Evolutionary conservation across 1,284 basidiomycete genomes (phyloP), one percentile per base, ranked within the genome.

Genomic region (Sporisorium reilianum): DNA sequence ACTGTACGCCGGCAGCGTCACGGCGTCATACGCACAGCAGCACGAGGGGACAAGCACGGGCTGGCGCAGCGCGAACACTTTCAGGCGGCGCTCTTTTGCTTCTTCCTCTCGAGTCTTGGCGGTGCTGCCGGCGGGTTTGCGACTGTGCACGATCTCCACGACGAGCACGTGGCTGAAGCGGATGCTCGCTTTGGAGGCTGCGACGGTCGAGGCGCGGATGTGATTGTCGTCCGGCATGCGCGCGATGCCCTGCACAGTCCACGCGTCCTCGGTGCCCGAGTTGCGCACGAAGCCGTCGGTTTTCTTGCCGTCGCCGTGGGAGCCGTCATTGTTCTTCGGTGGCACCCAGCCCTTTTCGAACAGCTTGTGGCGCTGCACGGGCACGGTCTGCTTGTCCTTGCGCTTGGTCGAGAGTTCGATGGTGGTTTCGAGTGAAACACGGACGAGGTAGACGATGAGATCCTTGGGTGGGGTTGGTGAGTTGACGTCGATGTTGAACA

Each of bases 401-500:
- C 69, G 61, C 51, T 70, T 71, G 26, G 80, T 82, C 30, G 59
- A 59, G 23, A 84, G 68, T 57, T 84, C 83, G 53, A 82, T 82
- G 5, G 69, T 80, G 2, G 82, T 84, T 50, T 83, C 77, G 22
- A 84, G 74, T 14, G 80, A 81, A 2, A 84, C 73, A 14, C 83
- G 67, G 18, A 83, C 82, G 6, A 84, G 77, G 54, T 82, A 84
- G 34, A 84, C 83, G 20, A 82, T 79, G 46, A 84, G 65, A 38
- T 84, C 83, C 1, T 48, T 14, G 2, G 83, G 82, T 12, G 83
- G 79, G 11, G 63, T 75, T 7, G 83, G 83, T 2, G 80, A 81
- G 70, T 83, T 80, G 42, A 84, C 78, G 55, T 84, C 83, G 46
- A 84, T 78, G 62, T 84, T 83, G 68, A 84, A 83, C 20, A 84